Conservation (phyloP, 805 yeast genomes). For the Kuraishia piskuri region DNA sequence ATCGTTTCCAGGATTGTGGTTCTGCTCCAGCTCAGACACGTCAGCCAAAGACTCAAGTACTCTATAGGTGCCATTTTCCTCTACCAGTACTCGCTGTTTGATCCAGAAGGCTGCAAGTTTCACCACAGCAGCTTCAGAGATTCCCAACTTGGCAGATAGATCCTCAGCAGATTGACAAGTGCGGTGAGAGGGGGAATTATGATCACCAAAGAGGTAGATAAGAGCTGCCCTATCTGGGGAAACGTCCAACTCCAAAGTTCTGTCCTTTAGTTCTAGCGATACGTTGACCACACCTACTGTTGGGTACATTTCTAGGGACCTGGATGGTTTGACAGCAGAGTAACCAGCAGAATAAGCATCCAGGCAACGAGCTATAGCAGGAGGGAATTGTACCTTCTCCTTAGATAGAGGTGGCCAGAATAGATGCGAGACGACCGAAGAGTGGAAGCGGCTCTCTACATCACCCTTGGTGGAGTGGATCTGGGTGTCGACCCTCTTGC, state of each 20-base stretch:
- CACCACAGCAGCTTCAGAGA: constrained; percentile 32
- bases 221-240: constrained; percentile 66
- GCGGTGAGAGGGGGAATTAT: constrained; percentile 13
- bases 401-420: constrained; percentile 68
- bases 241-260: constrained; percentile 32
- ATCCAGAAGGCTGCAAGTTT: constrained; percentile 55
- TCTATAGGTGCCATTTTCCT: constrained; percentile 25
- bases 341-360: not conserved
- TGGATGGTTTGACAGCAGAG: not conserved
- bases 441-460: constrained; percentile 28
- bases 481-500: constrained; percentile 34
- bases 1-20: not conserved
- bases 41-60: constrained; percentile 29
- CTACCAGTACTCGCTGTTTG: constrained; percentile 40
- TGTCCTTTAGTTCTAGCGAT: constrained; percentile 45
- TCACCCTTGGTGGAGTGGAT: constrained; percentile 20
- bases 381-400: constrained; percentile 24
- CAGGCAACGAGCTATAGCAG: not conserved
- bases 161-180: constrained; percentile 16
- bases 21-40: constrained; percentile 1
- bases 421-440: constrained; percentile 62
- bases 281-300: constrained; percentile 56
- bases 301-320: constrained; percentile 39
- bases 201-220: constrained; percentile 20
- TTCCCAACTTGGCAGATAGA: constrained; percentile 28